These are phyloP conservation scores for Leersia perrieri DNA, from an alignment of 176 grass and related monocot genomes.

Conservation along the genomic window DNA sequence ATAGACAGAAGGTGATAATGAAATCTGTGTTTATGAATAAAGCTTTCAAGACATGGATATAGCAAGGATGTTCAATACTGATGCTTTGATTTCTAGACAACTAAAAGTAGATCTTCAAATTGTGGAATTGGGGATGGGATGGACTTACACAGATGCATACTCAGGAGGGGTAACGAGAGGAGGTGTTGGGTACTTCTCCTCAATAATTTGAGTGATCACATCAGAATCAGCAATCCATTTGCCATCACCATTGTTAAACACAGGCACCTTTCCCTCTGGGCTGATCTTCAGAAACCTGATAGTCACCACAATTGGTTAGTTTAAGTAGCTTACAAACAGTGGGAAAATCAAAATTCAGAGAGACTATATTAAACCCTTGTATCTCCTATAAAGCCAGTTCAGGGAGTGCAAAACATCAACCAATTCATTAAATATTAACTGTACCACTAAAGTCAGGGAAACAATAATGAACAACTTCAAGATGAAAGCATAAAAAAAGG, in stretches of 20 bases:
- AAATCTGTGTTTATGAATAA: not conserved
- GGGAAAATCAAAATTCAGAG: not conserved
- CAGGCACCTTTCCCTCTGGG: slow-evolving; percentile 87
- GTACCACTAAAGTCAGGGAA: not conserved
- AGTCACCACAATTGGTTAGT: not conserved
- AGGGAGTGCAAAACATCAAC: not conserved
- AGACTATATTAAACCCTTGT: not conserved
- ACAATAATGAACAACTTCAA: not conserved
- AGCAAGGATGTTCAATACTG: not conserved
- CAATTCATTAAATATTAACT: not conserved
- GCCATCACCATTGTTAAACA: slow-evolving; percentile 58
- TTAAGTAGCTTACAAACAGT: not conserved
- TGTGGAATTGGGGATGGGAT: not conserved
- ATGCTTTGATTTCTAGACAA: not conserved
- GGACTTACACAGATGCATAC: slow-evolving; percentile 65
- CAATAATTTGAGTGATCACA: slow-evolving; percentile 72
- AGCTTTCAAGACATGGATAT: not conserved
- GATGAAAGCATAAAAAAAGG: not conserved
- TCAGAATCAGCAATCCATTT: slow-evolving; percentile 86
- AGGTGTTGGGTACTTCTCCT: slow-evolving; percentile 74
- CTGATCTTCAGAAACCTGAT: slow-evolving; percentile 80
- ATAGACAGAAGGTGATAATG: not conserved
- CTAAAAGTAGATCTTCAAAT: not conserved
- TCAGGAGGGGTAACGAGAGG: slow-evolving; percentile 67
- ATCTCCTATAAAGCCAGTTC: not conserved